Evolutionary conservation across 805 yeast species (phyloP).

Genomic region (Ogataea pignaliae): DNA sequence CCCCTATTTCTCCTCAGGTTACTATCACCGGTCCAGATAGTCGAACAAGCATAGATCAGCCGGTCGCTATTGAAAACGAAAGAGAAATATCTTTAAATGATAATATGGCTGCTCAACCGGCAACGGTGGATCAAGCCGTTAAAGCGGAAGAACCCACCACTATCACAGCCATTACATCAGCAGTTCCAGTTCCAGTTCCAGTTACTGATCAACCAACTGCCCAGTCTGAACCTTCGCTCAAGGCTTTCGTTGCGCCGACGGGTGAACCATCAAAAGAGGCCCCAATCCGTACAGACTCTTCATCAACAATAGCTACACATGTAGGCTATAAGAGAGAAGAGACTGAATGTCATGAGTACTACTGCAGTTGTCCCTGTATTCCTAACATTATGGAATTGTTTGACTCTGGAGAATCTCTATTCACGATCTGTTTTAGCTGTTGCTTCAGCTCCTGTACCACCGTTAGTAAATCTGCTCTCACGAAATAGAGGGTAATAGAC

Average conservation of each 20-base stretch:
- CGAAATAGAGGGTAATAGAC: no score
- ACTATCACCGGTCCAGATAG: slow-evolving; percentile 17
- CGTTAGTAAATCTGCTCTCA: background rate
- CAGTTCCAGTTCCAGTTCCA: background rate
- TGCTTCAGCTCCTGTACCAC: slow-evolving; percentile 9
- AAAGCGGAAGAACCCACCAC: no score
- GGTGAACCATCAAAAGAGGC: background rate
- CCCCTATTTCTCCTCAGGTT: slow-evolving; percentile 17
- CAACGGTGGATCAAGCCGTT: background rate
- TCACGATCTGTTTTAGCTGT: slow-evolving; percentile 10
- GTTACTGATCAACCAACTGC: slow-evolving; percentile 9
- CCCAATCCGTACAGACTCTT: no score
- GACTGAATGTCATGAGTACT: slow-evolving; percentile 28
- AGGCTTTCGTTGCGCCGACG: slow-evolving; percentile 12
- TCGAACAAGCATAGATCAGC: background rate
- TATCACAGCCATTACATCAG: background rate
- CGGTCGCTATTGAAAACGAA: background rate
- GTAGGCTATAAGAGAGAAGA: slow-evolving; percentile 25
- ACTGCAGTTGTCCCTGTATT: slow-evolving; percentile 14
- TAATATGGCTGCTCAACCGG: background rate
- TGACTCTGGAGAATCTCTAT: slow-evolving; percentile 10
- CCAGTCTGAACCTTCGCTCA: slow-evolving; percentile 7
- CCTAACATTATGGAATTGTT: slow-evolving; percentile 5
- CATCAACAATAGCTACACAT: slow-evolving; percentile 2
- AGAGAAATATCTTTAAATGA: background rate